Evolutionary conservation across 345 rosid genomes (phyloP).

Genomic region (Moringa oleifera): DNA sequence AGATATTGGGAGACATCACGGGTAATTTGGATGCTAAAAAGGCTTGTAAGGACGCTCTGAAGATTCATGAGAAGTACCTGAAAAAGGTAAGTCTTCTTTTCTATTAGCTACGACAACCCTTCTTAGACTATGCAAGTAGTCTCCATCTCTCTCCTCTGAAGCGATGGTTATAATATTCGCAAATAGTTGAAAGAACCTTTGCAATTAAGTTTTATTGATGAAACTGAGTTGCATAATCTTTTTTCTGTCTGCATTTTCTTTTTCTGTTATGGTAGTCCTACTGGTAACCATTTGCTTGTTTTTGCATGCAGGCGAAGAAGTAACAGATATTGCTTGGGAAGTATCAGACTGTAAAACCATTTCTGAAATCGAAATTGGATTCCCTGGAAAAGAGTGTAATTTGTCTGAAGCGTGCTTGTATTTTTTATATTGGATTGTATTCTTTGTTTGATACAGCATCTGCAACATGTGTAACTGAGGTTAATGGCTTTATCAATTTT

Average conservation of each 20-base stretch:
- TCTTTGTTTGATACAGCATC: too few species aligned
- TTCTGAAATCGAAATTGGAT: background rate
- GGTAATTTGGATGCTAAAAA: conserved; percentile 79
- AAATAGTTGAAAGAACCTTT: too few species aligned
- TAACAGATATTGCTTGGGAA: conserved; percentile 3
- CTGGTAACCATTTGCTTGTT: background rate
- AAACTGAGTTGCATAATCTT: too few species aligned
- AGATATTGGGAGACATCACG: conserved; percentile 77
- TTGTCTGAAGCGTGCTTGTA: conserved; percentile 1
- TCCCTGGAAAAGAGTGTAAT: too few species aligned
- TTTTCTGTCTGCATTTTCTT: background rate
- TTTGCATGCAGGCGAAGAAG: conserved; percentile 41
- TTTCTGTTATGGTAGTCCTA: too few species aligned
- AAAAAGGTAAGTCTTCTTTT: conserved; percentile 42
- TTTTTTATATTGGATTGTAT: background rate
- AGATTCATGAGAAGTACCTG: conserved; percentile 75
- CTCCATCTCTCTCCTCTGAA: conserved; percentile 18
- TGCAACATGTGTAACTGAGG: background rate
- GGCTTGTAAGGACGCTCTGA: conserved; percentile 72
- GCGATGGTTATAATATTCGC: background rate
- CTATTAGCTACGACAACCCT: background rate
- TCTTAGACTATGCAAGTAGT: background rate
- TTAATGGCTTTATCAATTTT: too few species aligned
- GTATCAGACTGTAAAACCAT: background rate
- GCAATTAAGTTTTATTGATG: too few species aligned